A percentile compares a stretch with the other conserved stretches of the same genome.
Conservation (phyloP, 257 asterid genomes). For the Primulina huaijiensis region DNA sequence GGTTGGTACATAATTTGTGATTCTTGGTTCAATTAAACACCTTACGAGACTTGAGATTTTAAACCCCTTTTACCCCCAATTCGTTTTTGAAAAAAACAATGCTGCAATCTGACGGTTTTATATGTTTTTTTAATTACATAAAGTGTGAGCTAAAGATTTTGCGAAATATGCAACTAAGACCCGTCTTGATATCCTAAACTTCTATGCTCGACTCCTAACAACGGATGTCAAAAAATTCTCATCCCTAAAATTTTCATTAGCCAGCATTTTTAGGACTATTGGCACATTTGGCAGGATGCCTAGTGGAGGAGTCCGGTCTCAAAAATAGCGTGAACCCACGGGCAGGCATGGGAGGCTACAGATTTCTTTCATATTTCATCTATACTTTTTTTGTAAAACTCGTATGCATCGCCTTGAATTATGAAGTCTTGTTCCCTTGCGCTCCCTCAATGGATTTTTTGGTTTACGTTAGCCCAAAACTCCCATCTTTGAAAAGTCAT, state of each 20-base stretch:
- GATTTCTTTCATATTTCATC: not conserved
- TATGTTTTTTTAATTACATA: too few relatives aligned
- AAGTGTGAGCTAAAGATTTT: not conserved
- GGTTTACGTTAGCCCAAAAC: too few relatives aligned
- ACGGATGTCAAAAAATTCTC: too few relatives aligned
- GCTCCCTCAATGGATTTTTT: too few relatives aligned
- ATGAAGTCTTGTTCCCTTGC: too few relatives aligned
- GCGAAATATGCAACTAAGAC: not conserved
- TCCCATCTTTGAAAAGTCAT: too few relatives aligned
- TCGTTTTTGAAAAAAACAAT: not conserved
- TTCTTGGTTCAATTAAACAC: not conserved
- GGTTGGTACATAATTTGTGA: conserved; percentile 1
- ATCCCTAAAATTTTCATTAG: not conserved
- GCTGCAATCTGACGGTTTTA: not conserved
- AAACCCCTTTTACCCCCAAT: not conserved
- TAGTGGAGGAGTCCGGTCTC: not conserved
- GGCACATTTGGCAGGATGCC: not conserved
- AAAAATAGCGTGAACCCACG: too few relatives aligned
- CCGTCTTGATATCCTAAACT: not conserved
- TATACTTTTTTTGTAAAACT: too few relatives aligned
- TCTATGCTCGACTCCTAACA: not conserved
- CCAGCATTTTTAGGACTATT: not conserved
- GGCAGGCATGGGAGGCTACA: too few relatives aligned
- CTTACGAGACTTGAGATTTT: not conserved
- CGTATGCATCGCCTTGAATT: too few relatives aligned